Evolutionary conservation across 352 stramenopile species (phyloP), one percentile per base, ranked within the genome.

Genomic region (Pythium sp.): DNA sequence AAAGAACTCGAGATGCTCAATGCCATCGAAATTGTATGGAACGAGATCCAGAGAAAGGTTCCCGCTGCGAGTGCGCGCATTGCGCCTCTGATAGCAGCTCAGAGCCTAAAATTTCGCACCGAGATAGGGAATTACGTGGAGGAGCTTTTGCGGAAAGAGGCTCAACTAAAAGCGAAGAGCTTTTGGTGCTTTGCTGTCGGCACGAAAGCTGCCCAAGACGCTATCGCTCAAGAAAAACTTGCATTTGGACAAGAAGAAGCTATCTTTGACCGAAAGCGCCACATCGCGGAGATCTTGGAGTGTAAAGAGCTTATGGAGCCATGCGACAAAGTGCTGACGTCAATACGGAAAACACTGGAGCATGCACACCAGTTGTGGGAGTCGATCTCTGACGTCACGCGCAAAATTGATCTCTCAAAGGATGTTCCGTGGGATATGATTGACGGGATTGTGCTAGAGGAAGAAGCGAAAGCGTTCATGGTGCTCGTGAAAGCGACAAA

Each of bases 261-360:
- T 0, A 26, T 66, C 3, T 87, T 84, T n/a, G 65, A 75, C 9
- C 76, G 87, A 12, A 97, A 93, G 65, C 79, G 80, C 14, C 89
- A 98, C 69, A 78, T 98, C 9, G 97, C 93, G 43, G 79, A 87
- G 49, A 97, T 98, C 49, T 91, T 99, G 69, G 95, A 98, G 67
- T 97, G 96, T 60, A 82, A 93, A 24, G 86, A 95, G 32, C 72
- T 98, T 14, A 91, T 98, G 56, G 86, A 97, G 64, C 77, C 84
- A 2, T 92, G 89, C 53, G 73, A 81, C 34, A 72, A 80, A n/a
- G 83, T 95, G 22, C 69, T 98, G 7, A 72, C 78, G 5, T 63
- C 76, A 0, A 97, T 97, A 77, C 77, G 96, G 38, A 69, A 74
- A 12, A 91, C 93, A 34, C 68, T 98, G 7, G 75, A 86, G 43